Evolutionary conservation across 2,329 filamentous ascomycete genomes (phyloP), one percentile per base, ranked within the genome.

Genomic region (Xylaria sp.): DNA sequence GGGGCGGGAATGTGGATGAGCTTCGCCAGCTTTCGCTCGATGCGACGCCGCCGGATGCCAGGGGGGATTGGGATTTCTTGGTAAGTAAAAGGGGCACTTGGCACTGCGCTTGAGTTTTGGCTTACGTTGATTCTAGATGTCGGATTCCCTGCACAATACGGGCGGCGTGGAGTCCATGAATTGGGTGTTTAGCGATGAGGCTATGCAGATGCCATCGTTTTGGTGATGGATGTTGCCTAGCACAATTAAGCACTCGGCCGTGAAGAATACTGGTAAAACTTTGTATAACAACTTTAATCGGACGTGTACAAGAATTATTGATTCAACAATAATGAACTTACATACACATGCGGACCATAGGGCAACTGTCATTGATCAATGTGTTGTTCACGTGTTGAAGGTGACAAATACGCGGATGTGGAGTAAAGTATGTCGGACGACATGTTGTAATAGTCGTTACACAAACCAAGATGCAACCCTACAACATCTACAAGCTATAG

Each of bases 31-130:
- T 63, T 8, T 48, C 59, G 21, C 48, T 57, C 17, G 57, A 60
- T 4, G 56, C 52, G 22, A 57, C 52, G 22, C 39, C 64, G 0
- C 56, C 65, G 4, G 66, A 65, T 7, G 16, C 58, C 5, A 54
- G 68, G 24, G 70, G 70, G 13, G 69, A 72, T 24, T 78, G 72
- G 73, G 70, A 73, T n/a, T 72, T 73, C 47, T 66, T 72, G 56
- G 74, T 78, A 64, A 71, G 71, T 64, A 21, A n/a, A 44, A 8
- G 37, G 9, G 29, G 18, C 18, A 39, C 11, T 16, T 45, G 26
- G 34, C 29, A 26, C 8, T 34, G 44, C 4, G 20, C 39, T 13
- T 34, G 44, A 2, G 20, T 39, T 13, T 16, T 44, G 9, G 34
- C 46, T 58, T 38, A 60, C 20, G 9, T 6, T 7, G 7, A 20